phyloP scores from a whole-genome alignment of 805 yeast species.

The Myxozyma neglecta region DNA sequence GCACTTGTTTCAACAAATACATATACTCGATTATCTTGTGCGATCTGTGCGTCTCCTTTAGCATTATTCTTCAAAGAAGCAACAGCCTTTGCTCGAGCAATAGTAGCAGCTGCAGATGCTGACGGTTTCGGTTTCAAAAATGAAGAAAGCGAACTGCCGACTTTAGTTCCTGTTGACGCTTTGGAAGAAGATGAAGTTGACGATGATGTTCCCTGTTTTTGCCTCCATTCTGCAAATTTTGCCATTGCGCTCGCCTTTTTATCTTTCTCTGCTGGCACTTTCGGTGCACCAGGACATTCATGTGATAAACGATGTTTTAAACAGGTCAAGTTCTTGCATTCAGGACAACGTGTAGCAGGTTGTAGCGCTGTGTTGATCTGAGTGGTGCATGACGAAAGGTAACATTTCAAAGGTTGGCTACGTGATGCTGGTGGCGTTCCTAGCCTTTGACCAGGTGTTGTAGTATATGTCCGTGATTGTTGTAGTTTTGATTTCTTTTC shows the following conservation, averaged over 20 bases:
- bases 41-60: slow-evolving; percentile 53
- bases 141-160: neutral
- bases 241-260: slow-evolving; percentile 27
- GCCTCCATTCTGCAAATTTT: slow-evolving; percentile 30
- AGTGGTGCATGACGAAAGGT: slow-evolving; percentile 8
- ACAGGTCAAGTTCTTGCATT: slow-evolving; percentile 47
- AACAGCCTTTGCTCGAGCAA: slow-evolving; percentile 41
- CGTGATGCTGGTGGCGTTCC: slow-evolving; percentile 36
- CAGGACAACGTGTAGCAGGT: slow-evolving; percentile 54
- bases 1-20: slow-evolving; percentile 43
- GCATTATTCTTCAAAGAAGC: slow-evolving; percentile 50
- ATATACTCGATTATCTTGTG: slow-evolving; percentile 49
- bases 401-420: slow-evolving; percentile 31
- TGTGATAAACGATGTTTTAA: slow-evolving; percentile 33
- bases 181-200: neutral
- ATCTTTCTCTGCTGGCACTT: neutral
- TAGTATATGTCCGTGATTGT: neutral
- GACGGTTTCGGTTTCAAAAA: slow-evolving; percentile 14
- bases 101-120: slow-evolving; percentile 9
- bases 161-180: neutral
- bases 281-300: slow-evolving; percentile 27
- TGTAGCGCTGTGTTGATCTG: slow-evolving; percentile 40
- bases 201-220: slow-evolving; percentile 1
- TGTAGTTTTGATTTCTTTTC: neutral
- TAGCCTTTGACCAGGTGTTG: slow-evolving; percentile 20